phyloP scores from a whole-genome alignment of 2,329 filamentous ascomycete genomes.

The Albifimbria verrucaria region DNA sequence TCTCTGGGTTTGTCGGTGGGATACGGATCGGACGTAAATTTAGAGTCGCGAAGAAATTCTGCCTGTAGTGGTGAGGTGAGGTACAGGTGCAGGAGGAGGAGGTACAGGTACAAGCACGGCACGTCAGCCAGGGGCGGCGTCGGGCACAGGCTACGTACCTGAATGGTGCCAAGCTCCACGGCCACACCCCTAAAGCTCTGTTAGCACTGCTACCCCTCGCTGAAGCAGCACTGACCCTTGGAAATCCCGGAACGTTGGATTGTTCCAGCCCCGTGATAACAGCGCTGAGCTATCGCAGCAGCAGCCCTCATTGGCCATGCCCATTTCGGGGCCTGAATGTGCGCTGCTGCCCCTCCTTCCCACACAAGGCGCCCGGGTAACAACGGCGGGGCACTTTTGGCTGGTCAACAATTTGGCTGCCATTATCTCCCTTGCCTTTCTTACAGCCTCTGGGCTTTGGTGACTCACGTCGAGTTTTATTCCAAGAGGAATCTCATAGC shows the following conservation, averaged over 20 bases:
- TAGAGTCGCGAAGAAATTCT: slow-evolving; percentile 25
- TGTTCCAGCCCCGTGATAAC: slow-evolving; percentile 21
- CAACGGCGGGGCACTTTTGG: slow-evolving; percentile 22
- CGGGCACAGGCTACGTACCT: not conserved
- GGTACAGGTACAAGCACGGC: not conserved
- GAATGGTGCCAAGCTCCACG: slow-evolving; percentile 19
- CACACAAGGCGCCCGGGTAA: slow-evolving; percentile 13
- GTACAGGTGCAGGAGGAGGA: not conserved
- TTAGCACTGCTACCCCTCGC: slow-evolving; percentile 8
- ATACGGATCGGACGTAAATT: slow-evolving; percentile 20
- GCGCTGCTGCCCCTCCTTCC: slow-evolving; percentile 21
- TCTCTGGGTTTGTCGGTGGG: slow-evolving; percentile 8
- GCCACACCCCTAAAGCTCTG: slow-evolving; percentile 19
- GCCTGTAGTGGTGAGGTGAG: slow-evolving; percentile 11
- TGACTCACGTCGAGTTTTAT: not conserved
- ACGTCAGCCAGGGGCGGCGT: not conserved
- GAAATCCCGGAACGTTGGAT: slow-evolving; percentile 18
- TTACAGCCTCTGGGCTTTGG: not conserved
- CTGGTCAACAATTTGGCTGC: slow-evolving; percentile 7
- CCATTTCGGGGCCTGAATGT: slow-evolving; percentile 21
- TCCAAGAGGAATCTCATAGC: too few species aligned
- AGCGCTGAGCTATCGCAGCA: not conserved
- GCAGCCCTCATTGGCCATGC: slow-evolving; percentile 17
- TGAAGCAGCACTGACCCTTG: not conserved
- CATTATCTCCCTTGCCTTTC: slow-evolving; percentile 1